Evolutionary conservation across 2,329 filamentous ascomycete genomes (phyloP).

Genomic region (Aureobasidium sp.): DNA sequence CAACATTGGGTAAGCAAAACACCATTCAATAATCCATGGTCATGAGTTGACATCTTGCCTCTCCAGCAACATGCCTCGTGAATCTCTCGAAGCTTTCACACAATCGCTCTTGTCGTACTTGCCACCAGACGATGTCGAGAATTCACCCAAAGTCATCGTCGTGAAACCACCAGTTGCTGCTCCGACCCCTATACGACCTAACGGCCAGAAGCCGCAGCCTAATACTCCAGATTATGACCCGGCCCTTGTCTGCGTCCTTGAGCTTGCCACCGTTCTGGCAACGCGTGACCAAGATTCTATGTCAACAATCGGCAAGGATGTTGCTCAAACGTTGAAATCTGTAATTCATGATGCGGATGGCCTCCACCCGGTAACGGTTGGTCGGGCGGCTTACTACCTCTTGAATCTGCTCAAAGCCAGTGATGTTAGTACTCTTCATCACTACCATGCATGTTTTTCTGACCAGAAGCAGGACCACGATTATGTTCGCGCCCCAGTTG

Average conservation of each 20-base stretch:
- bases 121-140: constrained; percentile 61
- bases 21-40: neutral
- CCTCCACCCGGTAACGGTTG: constrained; percentile 75
- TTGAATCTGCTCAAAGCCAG: constrained; percentile 72
- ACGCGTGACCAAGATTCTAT: constrained; percentile 68
- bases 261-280: constrained; percentile 76
- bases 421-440: constrained; percentile 55
- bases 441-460: constrained; percentile 1
- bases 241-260: constrained; percentile 78
- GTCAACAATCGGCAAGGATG: constrained; percentile 63
- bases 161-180: constrained; percentile 79
- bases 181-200: constrained; percentile 47
- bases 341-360: constrained; percentile 71
- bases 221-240: constrained; percentile 70
- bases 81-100: constrained; percentile 54
- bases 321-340: constrained; percentile 72
- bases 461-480: constrained; percentile 59
- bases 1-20: constrained; percentile 62
- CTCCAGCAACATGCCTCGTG: constrained; percentile 52
- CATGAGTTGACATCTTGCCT: neutral
- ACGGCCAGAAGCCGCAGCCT: constrained; percentile 48
- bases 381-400: constrained; percentile 78
- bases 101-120: constrained; percentile 70
- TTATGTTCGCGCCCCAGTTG: constrained; percentile 82
- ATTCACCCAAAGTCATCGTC: constrained; percentile 69